Base-by-base conservation (phyloP, 2,329 filamentous ascomycete species). In the Stenocarpella maydis region DNA sequence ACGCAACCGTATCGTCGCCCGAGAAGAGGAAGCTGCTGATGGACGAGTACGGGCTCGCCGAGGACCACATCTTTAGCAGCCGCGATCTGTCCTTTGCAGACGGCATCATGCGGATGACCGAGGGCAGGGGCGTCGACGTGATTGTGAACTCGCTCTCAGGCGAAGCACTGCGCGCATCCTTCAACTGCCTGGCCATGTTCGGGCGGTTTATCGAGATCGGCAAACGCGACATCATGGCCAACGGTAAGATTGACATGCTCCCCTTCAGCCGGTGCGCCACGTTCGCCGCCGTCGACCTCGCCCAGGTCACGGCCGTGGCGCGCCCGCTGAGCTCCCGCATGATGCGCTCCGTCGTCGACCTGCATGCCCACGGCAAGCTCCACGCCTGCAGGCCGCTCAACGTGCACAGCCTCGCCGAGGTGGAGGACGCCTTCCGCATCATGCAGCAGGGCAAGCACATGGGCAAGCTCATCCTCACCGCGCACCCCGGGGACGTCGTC, bases 401-500 rank as follows among this genome's bases (percentile, higher is more conserved):
- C 45, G 24, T 69, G 6, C 54, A 69, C n/a, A 45, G 9, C 26
- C 52, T 69, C 8, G 47, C 28, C 39, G 68, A 76, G 6, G 74
- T 83, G 0, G 75, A 76, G 6, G 74, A 79, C 0, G 80, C 81
- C 1, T 83, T 85, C 70, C 76, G 80, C 4, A 74, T 79, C 26
- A 79, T 85, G 7, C 70, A 72, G 64, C 55, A 60, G 41, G 70
- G 70, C 43, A 72, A 72, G 65, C 68, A 72, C 37, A 69, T 71
- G 6, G 69, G 69, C 0, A 84, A 84, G 65, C 77, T 83, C n/a
- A 75, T 84, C 24, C 67, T 83, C 2, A 71, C 74, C 1, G 69
- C 77, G 19, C 65, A 52, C 10, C 67, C 72, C 1, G 73, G 73
- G 7, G 66, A 70, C 9, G 2, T 75, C 26, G 73, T 76, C 47